Percentiles rank a stretch among this genome's conserved stretches.
These are phyloP conservation scores for Candolleomyces eurysporus DNA, from an alignment of 768 basidiomycete genomes.

Conservation along the genomic window DNA sequence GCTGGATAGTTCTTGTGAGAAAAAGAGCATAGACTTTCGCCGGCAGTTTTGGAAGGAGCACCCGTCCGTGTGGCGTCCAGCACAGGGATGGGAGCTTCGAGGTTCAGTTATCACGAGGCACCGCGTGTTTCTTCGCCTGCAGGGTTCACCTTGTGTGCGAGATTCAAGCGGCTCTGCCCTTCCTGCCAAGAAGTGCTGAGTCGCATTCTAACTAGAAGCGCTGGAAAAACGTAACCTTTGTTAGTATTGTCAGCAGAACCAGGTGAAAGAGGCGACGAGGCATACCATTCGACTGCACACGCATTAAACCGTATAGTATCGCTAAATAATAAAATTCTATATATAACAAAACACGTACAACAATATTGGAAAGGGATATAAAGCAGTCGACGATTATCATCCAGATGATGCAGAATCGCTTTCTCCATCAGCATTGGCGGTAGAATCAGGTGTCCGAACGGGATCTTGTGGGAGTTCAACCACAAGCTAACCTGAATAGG, in stretches of 20 bases:
- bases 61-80: neutral
- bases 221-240: neutral
- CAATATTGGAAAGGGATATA: slow-evolving; percentile 24
- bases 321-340: slow-evolving; percentile 32
- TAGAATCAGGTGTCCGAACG: slow-evolving; percentile 49
- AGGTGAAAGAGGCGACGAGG: neutral
- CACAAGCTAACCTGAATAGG: slow-evolving; percentile 10
- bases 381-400: slow-evolving; percentile 26
- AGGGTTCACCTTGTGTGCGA: neutral
- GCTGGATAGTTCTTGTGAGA: neutral
- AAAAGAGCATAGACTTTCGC: neutral
- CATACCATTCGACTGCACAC: neutral
- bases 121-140: neutral
- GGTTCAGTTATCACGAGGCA: neutral
- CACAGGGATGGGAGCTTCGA: neutral
- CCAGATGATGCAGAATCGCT: slow-evolving; percentile 58
- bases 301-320: slow-evolving; percentile 8
- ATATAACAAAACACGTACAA: slow-evolving; percentile 35
- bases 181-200: neutral
- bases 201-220: neutral
- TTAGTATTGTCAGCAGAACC: neutral
- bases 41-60: neutral
- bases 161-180: neutral
- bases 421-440: slow-evolving; percentile 54
- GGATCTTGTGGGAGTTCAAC: slow-evolving; percentile 50